Conservation (phyloP, 345 rosid species). For the Corchorus olitorius region DNA sequence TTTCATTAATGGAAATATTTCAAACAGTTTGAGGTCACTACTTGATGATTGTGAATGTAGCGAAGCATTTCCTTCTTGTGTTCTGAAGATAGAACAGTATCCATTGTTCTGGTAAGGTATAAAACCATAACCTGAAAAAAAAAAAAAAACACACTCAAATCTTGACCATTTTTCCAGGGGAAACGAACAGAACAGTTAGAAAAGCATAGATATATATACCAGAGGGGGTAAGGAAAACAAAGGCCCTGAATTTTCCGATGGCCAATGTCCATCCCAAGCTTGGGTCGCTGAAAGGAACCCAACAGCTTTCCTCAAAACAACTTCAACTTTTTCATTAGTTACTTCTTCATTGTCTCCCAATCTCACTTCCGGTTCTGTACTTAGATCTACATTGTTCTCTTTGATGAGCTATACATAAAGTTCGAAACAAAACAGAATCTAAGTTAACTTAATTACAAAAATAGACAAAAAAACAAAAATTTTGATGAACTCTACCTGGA, state of each 20-base stretch:
- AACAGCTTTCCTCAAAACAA: conserved; percentile 30
- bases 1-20: neutral
- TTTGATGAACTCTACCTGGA: neutral
- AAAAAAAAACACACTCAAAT: neutral
- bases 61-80: conserved; percentile 20
- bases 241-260: conserved; percentile 30
- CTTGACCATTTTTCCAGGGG: neutral
- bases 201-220: neutral
- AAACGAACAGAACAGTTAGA: neutral
- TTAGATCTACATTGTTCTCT: conserved; percentile 17
- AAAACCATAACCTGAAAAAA: conserved; percentile 17
- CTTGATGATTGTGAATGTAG: conserved; percentile 19
- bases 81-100: conserved; percentile 8
- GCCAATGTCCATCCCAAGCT: conserved; percentile 39
- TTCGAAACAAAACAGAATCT: neutral
- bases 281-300: conserved; percentile 31
- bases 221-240: conserved; percentile 20
- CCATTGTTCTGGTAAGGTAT: conserved; percentile 10
- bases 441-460: no score
- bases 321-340: conserved; percentile 6
- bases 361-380: conserved; percentile 12
- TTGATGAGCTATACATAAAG: neutral
- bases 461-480: no score
- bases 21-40: neutral
- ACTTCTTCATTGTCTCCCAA: conserved; percentile 22